phyloP scores from a whole-genome alignment of 345 rosid genomes.

The Heritiera littoralis region DNA sequence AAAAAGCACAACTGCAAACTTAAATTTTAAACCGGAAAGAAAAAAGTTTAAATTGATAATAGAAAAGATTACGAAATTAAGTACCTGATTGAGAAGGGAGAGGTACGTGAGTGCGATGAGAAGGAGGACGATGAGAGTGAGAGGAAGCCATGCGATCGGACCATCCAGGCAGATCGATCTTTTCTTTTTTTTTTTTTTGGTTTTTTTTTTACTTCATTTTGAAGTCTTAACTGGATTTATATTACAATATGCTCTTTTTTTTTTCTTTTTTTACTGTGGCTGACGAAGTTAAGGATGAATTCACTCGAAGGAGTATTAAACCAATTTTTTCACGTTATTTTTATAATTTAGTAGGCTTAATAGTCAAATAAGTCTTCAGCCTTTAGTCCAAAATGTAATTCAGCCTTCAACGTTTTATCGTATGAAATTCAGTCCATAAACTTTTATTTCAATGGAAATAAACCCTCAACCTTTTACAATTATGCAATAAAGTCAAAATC shows the following conservation, averaged over 20 bases:
- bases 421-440: no score
- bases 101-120: constrained; percentile 55
- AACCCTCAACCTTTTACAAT: no score
- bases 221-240: background rate
- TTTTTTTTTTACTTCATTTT: background rate
- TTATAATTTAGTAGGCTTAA: no score
- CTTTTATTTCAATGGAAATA: no score
- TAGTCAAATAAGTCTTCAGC: no score
- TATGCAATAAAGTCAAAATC: no score
- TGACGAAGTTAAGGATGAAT: no score
- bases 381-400: no score
- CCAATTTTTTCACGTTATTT: no score
- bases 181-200: no score
- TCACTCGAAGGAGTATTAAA: no score
- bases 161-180: constrained; percentile 36
- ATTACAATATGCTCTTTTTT: background rate
- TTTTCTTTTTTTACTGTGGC: background rate
- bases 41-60: background rate
- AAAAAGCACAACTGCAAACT: background rate
- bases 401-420: no score
- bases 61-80: background rate
- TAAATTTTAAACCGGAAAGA: background rate
- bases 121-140: constrained; percentile 40
- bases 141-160: constrained; percentile 59
- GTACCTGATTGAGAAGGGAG: constrained; percentile 48